Conservation (phyloP, 2,329 filamentous ascomycete species). For the Arthrinium puccinioides region DNA sequence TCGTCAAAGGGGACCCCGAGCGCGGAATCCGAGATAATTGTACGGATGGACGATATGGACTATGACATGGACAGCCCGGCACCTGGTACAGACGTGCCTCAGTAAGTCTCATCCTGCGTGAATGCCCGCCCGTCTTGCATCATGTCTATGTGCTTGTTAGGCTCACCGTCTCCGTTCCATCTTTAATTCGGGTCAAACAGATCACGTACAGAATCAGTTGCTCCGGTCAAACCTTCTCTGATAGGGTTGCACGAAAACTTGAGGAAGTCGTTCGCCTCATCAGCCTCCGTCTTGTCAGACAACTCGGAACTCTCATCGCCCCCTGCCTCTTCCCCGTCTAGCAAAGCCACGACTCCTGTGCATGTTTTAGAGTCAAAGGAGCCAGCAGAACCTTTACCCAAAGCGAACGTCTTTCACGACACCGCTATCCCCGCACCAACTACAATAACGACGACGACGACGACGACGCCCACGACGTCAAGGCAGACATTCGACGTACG, state of each 20-base stretch:
- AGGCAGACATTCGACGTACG: slow-evolving; percentile 49
- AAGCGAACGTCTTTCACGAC: background rate
- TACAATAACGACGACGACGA: slow-evolving; percentile 11
- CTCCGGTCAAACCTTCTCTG: slow-evolving; percentile 25
- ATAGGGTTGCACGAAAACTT: slow-evolving; percentile 10
- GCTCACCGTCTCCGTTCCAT: too few relatives aligned
- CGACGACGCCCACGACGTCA: slow-evolving; percentile 17
- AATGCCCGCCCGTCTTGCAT: too few relatives aligned
- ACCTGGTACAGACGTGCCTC: slow-evolving; percentile 8
- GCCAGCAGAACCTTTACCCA: slow-evolving; percentile 6
- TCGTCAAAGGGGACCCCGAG: slow-evolving; percentile 16
- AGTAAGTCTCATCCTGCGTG: slow-evolving; percentile 17
- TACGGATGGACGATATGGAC: slow-evolving; percentile 21
- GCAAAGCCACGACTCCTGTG: slow-evolving; percentile 56
- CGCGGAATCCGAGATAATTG: slow-evolving; percentile 23
- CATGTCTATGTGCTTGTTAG: too few relatives aligned
- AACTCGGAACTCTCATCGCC: slow-evolving; percentile 48
- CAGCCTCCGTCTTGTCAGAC: slow-evolving; percentile 45
- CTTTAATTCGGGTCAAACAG: slow-evolving; percentile 16
- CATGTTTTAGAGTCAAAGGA: slow-evolving; percentile 34
- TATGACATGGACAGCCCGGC: slow-evolving; percentile 12
- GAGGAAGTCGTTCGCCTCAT: slow-evolving; percentile 41
- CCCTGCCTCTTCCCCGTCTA: slow-evolving; percentile 44
- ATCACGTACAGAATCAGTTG: slow-evolving; percentile 20
- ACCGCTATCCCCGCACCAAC: background rate